Evolutionary conservation across 1,139 yeast species (phyloP).

Genomic region (Yamadazyma friedrichii): DNA sequence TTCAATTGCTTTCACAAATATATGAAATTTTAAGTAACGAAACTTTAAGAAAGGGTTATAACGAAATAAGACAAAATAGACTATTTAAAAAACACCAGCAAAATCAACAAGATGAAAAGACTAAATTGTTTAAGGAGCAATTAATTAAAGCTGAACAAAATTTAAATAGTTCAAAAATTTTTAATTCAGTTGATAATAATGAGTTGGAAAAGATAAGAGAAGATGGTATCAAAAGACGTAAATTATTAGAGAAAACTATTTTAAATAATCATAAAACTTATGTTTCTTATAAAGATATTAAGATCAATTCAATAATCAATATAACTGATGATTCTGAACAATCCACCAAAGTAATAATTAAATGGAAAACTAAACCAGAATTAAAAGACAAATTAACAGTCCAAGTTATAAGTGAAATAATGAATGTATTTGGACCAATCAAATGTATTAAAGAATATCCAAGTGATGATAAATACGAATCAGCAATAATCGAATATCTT

Average conservation of each 20-base stretch:
- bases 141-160: conserved; percentile 29
- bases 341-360: conserved; percentile 16
- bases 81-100: conserved; percentile 13
- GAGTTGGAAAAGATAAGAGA: conserved; percentile 29
- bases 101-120: conserved; percentile 24
- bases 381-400: conserved; percentile 29
- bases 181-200: conserved; percentile 11
- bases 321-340: conserved; percentile 5
- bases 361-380: conserved; percentile 46
- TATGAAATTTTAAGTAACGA: conserved; percentile 40
- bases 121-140: conserved; percentile 33
- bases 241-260: conserved; percentile 20
- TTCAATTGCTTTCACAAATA: conserved; percentile 37
- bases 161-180: conserved; percentile 11
- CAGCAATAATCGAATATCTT: conserved; percentile 35
- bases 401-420: conserved; percentile 34
- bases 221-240: conserved; percentile 29
- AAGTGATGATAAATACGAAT: conserved; percentile 28
- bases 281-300: conserved; percentile 23
- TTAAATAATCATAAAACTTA: conserved; percentile 12
- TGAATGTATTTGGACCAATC: conserved; percentile 48
- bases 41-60: conserved; percentile 32
- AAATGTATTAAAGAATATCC: conserved; percentile 15
- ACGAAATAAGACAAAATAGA: conserved; percentile 24
- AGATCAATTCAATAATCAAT: conserved; percentile 5